Evolutionary conservation across 192 early-diverging fungal species (phyloP).

Genomic region (Rhizophagus sp.): DNA sequence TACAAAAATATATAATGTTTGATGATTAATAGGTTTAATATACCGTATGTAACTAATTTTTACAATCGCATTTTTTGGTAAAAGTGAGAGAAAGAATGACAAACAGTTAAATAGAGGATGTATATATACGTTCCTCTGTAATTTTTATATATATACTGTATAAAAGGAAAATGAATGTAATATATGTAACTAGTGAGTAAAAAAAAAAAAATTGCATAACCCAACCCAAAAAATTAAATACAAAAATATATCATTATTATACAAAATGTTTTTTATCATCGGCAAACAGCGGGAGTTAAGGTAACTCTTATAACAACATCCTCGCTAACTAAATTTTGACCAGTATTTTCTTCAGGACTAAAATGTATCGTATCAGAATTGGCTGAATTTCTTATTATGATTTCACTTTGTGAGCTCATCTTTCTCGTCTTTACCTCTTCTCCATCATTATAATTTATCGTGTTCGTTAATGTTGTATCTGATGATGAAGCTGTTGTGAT

Average conservation of each 20-base stretch:
- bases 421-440: no score
- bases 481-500: not conserved
- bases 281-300: constrained; percentile 1
- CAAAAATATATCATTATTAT: not conserved
- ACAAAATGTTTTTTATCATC: not conserved
- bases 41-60: not conserved
- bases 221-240: not conserved
- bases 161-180: no score
- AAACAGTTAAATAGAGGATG: not conserved
- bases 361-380: not conserved
- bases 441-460: not conserved
- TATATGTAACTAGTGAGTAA: no score
- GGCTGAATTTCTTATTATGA: not conserved
- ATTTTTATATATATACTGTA: no score
- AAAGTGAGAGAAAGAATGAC: not conserved
- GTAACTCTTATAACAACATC: not conserved
- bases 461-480: not conserved
- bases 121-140: no score
- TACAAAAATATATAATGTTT: not conserved
- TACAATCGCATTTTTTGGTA: not conserved
- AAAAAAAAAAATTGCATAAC: no score
- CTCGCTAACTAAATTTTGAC: not conserved
- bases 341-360: not conserved
- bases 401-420: not conserved
- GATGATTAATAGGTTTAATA: no score